Conservation (phyloP, 768 basidiomycete genomes). For the Coprinopsis cinerea region DNA sequence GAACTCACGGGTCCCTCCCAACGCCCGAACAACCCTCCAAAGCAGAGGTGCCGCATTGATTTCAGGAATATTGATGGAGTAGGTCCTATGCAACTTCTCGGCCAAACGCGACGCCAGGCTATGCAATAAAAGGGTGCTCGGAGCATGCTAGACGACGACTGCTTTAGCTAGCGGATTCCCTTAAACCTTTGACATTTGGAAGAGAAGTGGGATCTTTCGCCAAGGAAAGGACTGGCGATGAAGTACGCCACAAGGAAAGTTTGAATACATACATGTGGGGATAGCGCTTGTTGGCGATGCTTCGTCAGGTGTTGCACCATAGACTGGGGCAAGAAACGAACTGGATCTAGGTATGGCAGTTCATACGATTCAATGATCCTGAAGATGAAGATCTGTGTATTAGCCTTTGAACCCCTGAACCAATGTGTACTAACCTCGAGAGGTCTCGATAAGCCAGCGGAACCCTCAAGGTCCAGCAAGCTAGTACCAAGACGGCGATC, state of each 20-base stretch:
- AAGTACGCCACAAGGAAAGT: no score
- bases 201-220: constrained; percentile 4
- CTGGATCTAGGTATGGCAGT: constrained; percentile 76
- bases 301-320: constrained; percentile 71
- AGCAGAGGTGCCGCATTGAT: constrained; percentile 69
- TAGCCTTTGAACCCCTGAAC: neutral
- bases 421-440: constrained; percentile 43
- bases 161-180: neutral
- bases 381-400: constrained; percentile 7
- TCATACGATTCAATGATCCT: constrained; percentile 73
- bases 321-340: constrained; percentile 51
- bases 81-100: constrained; percentile 43
- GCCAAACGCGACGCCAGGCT: constrained; percentile 57
- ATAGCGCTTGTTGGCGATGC: constrained; percentile 58
- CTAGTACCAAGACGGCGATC: constrained; percentile 66
- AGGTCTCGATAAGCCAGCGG: constrained; percentile 76
- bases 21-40: constrained; percentile 64
- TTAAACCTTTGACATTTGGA: neutral
- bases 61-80: constrained; percentile 64
- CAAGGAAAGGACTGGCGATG: no score
- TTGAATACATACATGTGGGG: constrained; percentile 54
- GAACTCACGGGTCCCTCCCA: constrained; percentile 73
- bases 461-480: constrained; percentile 74
- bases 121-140: constrained; percentile 53
- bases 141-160: constrained; percentile 49